A percentile compares a stretch with the other conserved stretches of the same genome.
phyloP scores from a whole-genome alignment of 208 protist genomes.

The Angomonas desouzai region DNA sequence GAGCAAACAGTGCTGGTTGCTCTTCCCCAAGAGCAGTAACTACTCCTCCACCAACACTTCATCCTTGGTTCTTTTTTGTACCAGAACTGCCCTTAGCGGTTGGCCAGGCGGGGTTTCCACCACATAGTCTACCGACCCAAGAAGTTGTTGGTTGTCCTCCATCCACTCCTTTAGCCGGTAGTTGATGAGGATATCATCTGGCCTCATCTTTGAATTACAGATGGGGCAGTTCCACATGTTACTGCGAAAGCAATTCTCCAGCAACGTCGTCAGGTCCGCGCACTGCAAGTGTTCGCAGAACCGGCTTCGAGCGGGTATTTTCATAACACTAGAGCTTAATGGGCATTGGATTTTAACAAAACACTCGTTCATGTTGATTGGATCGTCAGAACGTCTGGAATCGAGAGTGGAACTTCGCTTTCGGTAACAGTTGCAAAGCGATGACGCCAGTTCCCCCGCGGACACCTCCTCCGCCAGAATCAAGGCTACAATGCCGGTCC shows the following conservation, averaged over 20 bases:
- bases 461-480: slow-evolving; percentile 55
- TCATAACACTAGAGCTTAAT: slow-evolving; percentile 52
- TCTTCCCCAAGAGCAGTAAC: not conserved
- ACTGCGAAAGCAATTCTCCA: slow-evolving; percentile 50
- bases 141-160: slow-evolving; percentile 22
- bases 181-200: slow-evolving; percentile 58
- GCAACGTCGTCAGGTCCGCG: slow-evolving; percentile 61
- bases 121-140: slow-evolving; percentile 53
- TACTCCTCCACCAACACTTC: not conserved
- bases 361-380: slow-evolving; percentile 46
- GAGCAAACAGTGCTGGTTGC: too few species aligned
- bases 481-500: slow-evolving; percentile 63
- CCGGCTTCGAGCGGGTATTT: slow-evolving; percentile 51
- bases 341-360: slow-evolving; percentile 60
- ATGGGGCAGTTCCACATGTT: slow-evolving; percentile 88
- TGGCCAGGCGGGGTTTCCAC: slow-evolving; percentile 27
- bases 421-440: slow-evolving; percentile 42
- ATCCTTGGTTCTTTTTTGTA: not conserved
- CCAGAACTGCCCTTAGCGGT: not conserved
- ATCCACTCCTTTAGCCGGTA: slow-evolving; percentile 77
- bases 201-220: slow-evolving; percentile 54
- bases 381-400: not conserved
- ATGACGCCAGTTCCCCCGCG: slow-evolving; percentile 27
- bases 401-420: not conserved
- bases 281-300: slow-evolving; percentile 82